These are phyloP conservation scores for Rhizoclosmatium sp. DNA, from an alignment of 192 early-diverging fungal species.

Conservation along the genomic window DNA sequence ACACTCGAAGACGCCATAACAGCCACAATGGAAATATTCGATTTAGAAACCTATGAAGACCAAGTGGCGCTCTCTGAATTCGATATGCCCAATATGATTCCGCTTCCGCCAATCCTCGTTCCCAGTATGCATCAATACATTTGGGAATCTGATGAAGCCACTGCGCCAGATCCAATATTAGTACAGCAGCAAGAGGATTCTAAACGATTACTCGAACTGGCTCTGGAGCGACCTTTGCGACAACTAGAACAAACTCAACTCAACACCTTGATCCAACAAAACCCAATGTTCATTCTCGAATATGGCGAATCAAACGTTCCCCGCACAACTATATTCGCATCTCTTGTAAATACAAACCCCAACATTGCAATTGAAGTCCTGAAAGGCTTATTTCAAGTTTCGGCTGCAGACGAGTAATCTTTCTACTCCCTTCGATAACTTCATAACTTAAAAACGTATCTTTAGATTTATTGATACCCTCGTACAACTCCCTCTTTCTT, in stretches of 20 bases:
- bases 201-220: neutral
- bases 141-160: neutral
- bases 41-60: neutral
- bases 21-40: slow-evolving; percentile 9
- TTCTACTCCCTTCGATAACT: neutral
- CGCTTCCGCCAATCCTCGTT: neutral
- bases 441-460: neutral
- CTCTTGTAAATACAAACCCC: slow-evolving; percentile 58
- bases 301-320: neutral
- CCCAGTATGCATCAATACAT: neutral
- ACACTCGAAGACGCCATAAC: neutral
- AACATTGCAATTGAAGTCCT: slow-evolving; percentile 48
- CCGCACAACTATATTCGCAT: slow-evolving; percentile 33
- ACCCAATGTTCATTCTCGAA: neutral
- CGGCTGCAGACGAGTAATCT: slow-evolving; percentile 44
- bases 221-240: neutral
- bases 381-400: slow-evolving; percentile 32
- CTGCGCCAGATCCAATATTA: neutral
- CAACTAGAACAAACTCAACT: neutral
- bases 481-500: slow-evolving; percentile 35
- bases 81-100: neutral
- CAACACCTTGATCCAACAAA: neutral
- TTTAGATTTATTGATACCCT: slow-evolving; percentile 33
- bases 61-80: neutral
- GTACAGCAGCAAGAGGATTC: neutral